Evolutionary conservation across 306 rosid genomes (phyloP), one percentile per base, ranked within the genome.

Genomic region (Abrus precatorius): DNA sequence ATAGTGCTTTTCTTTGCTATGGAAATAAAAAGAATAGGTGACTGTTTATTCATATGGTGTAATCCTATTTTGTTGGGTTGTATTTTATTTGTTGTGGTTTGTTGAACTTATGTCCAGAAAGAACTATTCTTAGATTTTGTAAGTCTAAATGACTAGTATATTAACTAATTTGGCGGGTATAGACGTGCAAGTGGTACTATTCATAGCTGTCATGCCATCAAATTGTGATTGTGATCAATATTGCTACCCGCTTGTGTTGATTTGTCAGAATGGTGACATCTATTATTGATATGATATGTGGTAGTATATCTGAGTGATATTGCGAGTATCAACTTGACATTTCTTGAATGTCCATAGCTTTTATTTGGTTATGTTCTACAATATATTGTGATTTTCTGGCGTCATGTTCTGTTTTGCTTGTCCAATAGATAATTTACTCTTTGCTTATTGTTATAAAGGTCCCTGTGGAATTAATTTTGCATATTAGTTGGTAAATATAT

Each of bases 381-480:
- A 57, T 74, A 38, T 52, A 11, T 36, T 52, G 43, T 44, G 34
- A 44, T 67, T 49, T 63, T 64, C 9, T 7, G 52, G 48, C 11
- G n/a, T n/a, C 34, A 49, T 44, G 54, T 41, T 66, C 67, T 45
- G 54, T 41, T 66, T 74, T 45, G 32, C 45, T 74, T 68, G 32
- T 10, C 30, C 65, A 83, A 8, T 28, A 48, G 44, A 41, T 56
- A 13, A 6, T 80, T 41, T 52, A 6, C 69, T 52, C 64, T 9
- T 52, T 68, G n/a, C 53, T 61, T 72, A 36, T 38, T 38, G 38
- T 20, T 3, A 33, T 64, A 30, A 49, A 56, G 59, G 71, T 38
- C 36, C 66, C 8, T 4, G 5, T 28, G 69, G 47, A 72, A 40
- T 64, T 48, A 32, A 64, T 84, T 79, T 70, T 62, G 74, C 57